Conservation (phyloP, 345 rosid species). For the Eucalyptus melliodora region DNA sequence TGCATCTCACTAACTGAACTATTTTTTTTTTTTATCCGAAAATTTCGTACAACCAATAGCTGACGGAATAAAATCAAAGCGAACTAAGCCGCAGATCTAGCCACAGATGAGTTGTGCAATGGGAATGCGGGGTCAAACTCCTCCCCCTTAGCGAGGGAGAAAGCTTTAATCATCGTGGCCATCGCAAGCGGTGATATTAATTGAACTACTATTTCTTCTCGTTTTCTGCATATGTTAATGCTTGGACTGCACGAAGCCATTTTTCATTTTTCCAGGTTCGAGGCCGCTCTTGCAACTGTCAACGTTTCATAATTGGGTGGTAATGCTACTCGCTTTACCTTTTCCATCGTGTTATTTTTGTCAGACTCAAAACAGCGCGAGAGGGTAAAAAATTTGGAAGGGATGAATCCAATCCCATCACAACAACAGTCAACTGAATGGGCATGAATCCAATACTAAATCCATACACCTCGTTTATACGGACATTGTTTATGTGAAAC, state of each 20-base stretch:
- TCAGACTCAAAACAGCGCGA: background rate
- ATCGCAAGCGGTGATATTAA: too few relatives aligned
- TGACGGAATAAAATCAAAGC: too few relatives aligned
- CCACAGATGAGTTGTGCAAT: too few relatives aligned
- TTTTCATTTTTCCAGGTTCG: background rate
- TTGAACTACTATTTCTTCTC: background rate
- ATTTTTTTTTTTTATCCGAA: too few relatives aligned
- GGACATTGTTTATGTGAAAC: background rate
- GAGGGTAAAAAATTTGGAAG: background rate
- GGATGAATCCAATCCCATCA: background rate
- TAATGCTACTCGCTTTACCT: background rate
- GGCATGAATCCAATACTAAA: background rate
- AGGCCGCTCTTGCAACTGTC: background rate
- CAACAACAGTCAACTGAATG: background rate
- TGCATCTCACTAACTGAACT: background rate
- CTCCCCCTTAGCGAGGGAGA: too few relatives aligned
- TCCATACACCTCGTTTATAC: background rate
- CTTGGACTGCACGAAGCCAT: background rate
- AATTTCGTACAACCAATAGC: too few relatives aligned
- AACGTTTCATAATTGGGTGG: background rate
- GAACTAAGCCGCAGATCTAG: too few relatives aligned
- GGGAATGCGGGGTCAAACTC: too few relatives aligned
- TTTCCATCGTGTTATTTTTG: background rate
- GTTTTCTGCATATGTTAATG: background rate
- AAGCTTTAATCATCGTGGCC: too few relatives aligned